A percentile compares a stretch with the other conserved stretches of the same genome.
These are phyloP conservation scores for Cladosporium halotolerans DNA, from an alignment of 2,329 filamentous ascomycete species.

Conservation along the genomic window DNA sequence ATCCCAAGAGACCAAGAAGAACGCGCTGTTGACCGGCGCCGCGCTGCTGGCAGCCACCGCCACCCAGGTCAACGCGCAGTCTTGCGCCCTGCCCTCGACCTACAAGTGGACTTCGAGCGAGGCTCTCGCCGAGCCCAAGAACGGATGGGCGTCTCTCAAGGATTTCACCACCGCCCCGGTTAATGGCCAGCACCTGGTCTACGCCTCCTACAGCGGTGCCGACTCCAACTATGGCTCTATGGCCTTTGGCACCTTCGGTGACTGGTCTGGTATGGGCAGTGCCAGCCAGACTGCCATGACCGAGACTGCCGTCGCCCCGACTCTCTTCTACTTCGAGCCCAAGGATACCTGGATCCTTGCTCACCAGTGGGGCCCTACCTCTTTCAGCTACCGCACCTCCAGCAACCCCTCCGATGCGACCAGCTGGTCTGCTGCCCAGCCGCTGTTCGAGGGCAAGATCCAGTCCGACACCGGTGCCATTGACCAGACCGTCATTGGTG, in stretches of 20 bases:
- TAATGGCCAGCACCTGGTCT: slow-evolving; percentile 56
- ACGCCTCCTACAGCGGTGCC: slow-evolving; percentile 45
- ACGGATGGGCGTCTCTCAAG: slow-evolving; percentile 54
- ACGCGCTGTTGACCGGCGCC: slow-evolving; percentile 10
- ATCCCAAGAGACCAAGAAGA: slow-evolving; percentile 1
- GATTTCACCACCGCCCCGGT: slow-evolving; percentile 54
- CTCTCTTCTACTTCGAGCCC: slow-evolving; percentile 57
- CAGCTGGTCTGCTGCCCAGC: slow-evolving; percentile 49
- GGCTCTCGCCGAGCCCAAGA: slow-evolving; percentile 46
- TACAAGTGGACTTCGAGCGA: slow-evolving; percentile 47
- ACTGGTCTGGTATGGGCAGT: slow-evolving; percentile 48
- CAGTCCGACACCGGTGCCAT: slow-evolving; percentile 50
- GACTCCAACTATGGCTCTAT: slow-evolving; percentile 50
- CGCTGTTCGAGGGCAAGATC: slow-evolving; percentile 54
- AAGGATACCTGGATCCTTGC: slow-evolving; percentile 59
- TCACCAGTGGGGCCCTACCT: slow-evolving; percentile 57
- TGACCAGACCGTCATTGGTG: slow-evolving; percentile 59
- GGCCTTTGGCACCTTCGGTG: slow-evolving; percentile 49
- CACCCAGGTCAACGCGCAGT: neutral
- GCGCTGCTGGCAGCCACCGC: slow-evolving; percentile 10
- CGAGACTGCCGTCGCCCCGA: slow-evolving; percentile 49
- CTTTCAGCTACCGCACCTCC: slow-evolving; percentile 57
- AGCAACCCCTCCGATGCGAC: slow-evolving; percentile 52
- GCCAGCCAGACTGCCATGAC: slow-evolving; percentile 50
- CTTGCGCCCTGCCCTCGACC: slow-evolving; percentile 49